Base-by-base conservation (phyloP, 352 stramenopile species). In the Phytophthora syringae region DNA sequence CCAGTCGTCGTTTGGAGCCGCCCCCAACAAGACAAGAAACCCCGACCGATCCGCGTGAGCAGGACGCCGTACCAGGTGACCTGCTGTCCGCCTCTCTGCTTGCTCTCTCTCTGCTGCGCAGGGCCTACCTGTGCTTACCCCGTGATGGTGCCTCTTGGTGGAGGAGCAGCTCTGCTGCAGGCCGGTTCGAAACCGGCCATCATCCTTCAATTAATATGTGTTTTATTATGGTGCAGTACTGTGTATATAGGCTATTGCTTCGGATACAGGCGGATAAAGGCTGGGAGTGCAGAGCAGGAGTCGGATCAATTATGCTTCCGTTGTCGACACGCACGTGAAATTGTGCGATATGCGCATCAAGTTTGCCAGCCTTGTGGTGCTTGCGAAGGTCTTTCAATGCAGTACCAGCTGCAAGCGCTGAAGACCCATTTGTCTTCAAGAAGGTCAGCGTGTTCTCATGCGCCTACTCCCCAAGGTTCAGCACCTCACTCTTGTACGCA, bases 301-400 rank as follows among this genome's bases (percentile, higher is more conserved):
- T 57, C 4, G 57, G 57, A 4, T 59, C 48, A 5, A 59, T 28
- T 24, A 65, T 42, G 20, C 12, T 18, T 22, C 49, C 48, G 13
- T 7, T 21, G 24, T 53, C 21, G 10, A 37, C 25, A 10, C 39
- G 27, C 11, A 54, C 37, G 6, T 52, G 24, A 13, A 65, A 53
- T 16, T 15, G 25, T 1, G 57, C 30, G 9, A 65, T 57, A 11
- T 40, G 30, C 5, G 2, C 21, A 7, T 66, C 58, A 2, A 66
- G 49, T 55, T 58, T 24, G 5, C 50, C 58, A 1, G 9, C 24
- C 21, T 66, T 66, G 20, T 60, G 40, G 1, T 53, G 22, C 7
- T 58, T 32, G 16, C 49, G 49, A 2, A 66, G 28, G 28, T 40
- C 28, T 43, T 66, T 60, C 1, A 55, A 6, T 16, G 42, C 58